Base-by-base conservation (phyloP, 805 yeast species). In the Candida coleopterorum region DNA sequence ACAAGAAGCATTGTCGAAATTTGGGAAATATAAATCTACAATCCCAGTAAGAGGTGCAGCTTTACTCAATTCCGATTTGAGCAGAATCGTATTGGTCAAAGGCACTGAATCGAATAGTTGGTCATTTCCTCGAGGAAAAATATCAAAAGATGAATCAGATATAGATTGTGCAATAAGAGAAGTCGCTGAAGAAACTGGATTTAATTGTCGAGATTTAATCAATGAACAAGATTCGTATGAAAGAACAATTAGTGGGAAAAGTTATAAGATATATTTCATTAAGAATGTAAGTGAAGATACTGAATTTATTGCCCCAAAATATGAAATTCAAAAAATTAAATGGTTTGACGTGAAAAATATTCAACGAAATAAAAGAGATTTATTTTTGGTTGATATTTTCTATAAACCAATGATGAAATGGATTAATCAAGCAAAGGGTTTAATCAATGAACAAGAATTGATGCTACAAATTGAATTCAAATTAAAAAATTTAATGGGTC, bases 1-100 rank as follows among this genome's bases (percentile, higher is more conserved):
- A 14, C 77, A 81, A 28, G 81, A 79, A 38, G 97, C 95, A 0
- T 60, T 89, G 34, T 69, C 79, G 25, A 72, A 79, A 50, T 94
- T 93, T 56, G 83, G 88, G 18, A 76, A 76, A 52, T 93, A 93
- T 63, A 93, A 93, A 62, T 75, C 81, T 18, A 77, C 83, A 2
- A 90, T 93, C 40, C 99, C 99, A 0, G 99, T 93, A 2, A 72
- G 99, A 50, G 99, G 99, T 22, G 93, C 90, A 30, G 96, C 96
- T 7, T 67, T 94, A 36, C 72, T 93, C 50, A 88, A 86, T 53
- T 67, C 73, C 36, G 74, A 72, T 23, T 56, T 87, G 64, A 74
- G 79, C 38, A 86, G 85, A 52, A 66, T 86, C 9, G 54, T 94
- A 20, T 62, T 93, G 45, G 95, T 93, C 4, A 80, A 85, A 53